Base-by-base conservation (phyloP, 345 rosid genomes). In the Mangifera indica region DNA sequence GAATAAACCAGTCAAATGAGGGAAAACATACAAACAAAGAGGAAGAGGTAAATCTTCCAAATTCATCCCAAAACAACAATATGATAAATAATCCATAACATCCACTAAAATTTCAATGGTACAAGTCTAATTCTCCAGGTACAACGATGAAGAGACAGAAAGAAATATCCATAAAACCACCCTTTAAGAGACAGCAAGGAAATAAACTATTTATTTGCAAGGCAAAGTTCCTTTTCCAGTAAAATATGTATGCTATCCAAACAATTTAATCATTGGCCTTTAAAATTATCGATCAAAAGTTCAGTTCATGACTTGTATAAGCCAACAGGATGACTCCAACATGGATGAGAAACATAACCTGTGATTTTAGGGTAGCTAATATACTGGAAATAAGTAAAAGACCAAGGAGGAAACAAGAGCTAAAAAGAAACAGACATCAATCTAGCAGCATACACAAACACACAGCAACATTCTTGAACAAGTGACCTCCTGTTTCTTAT, bases 151-250 rank as follows among this genome's bases (percentile, higher is more conserved):
- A 61, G 48, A 61, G 25, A n/a, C 15, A 20, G 15, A 20, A 55
- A 61, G 17, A 24, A 18, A 61, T 13, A 61, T 61, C 66, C 66
- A 40, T 2, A 61, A 61, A 61, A 37, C 25, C 66, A 37, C 48
- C 17, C 10, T 37, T 20, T 29, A 29, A 15, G 44, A 18, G 44
- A 60, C 63, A 60, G 21, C 3, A 20, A 60, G 21, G 21, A 60
- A 17, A 25, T 10, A 7, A 60, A 29, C 42, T 5, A 37, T 34
- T 34, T 5, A 34, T 34, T 34, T 3, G 37, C 6, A 2, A 34
- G 37, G 37, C 37, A 34, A 34, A 34, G 37, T 34, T 34, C 4
- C 37, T 34, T 34, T 34, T 10, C 66, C 66, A 25, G 40, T 18
- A 62, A 62, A 62, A 62, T n/a, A n/a, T n/a, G n/a, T n/a, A n/a